phyloP scores from a whole-genome alignment of 352 stramenopile genomes.

The Phytopythium kandeliae region DNA sequence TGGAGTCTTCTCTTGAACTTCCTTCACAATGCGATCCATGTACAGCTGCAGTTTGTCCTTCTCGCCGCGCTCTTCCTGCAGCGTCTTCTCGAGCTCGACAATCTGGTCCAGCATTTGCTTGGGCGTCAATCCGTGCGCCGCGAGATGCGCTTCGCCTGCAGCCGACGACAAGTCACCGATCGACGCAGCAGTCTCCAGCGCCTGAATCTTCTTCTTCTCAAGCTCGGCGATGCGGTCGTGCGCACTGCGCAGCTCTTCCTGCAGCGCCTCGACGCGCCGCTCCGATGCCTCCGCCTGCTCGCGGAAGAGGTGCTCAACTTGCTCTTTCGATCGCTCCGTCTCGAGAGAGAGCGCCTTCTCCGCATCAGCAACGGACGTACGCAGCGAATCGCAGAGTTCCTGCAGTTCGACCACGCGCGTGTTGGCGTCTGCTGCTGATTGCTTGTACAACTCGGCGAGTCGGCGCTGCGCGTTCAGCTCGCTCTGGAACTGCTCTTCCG shows the following conservation, averaged over 20 bases:
- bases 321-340: constrained; percentile 59
- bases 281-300: constrained; percentile 60
- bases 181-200: constrained; percentile 40
- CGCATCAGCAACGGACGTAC: constrained; percentile 46
- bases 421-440: constrained; percentile 51
- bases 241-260: constrained; percentile 49
- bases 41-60: constrained; percentile 89
- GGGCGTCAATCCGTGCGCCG: constrained; percentile 60
- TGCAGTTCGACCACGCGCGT: constrained; percentile 50
- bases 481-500: constrained; percentile 58
- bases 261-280: constrained; percentile 41
- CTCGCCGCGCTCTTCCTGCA: constrained; percentile 69
- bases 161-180: constrained; percentile 57
- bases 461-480: constrained; percentile 64
- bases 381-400: constrained; percentile 44
- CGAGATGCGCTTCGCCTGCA: constrained; percentile 57
- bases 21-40: constrained; percentile 89
- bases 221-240: constrained; percentile 48
- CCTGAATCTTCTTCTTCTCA: constrained; percentile 57
- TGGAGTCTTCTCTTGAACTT: constrained; percentile 91
- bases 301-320: constrained; percentile 69
- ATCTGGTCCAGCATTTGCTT: constrained; percentile 90
- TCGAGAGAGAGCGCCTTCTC: constrained; percentile 57
- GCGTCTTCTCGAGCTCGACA: constrained; percentile 79
- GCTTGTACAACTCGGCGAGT: constrained; percentile 69